Evolutionary conservation across 2,329 filamentous ascomycete genomes (phyloP), one percentile per base, ranked within the genome.

Genomic region (Huntiella abstrusa): DNA sequence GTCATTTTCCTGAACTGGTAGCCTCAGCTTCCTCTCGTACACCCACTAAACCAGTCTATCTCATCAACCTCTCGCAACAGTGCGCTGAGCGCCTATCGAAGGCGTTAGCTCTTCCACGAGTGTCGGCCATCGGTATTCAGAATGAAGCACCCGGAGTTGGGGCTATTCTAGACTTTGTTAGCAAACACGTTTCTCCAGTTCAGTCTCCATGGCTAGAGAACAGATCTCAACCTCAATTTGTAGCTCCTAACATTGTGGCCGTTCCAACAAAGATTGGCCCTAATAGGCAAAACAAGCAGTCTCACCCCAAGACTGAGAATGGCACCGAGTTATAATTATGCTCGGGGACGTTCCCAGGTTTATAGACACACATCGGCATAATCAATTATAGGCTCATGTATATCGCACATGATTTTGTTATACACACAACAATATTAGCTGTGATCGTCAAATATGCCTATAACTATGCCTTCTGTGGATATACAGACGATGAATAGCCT

Each of bases 31-130:
- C 72, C 1, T 62, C 60, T 22, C 59, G 60, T 4, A 53, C 60
- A 41, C 58, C 62, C 1, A 43, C 60, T 16, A 55, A 63, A 1
- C 60, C 65, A 3, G 72, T 70, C 7, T 68, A 71, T 16, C 65
- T 84, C 2, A 66, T 85, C 2, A 70, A 74, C 1, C 68, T 84
- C 41, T 76, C 77, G 0, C 73, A 69, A 45, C 61, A 69, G 1
- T 72, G 69, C 43, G 77, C 78, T 40, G 62, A 71, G 12, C 67
- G 68, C 10, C 59, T 85, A 12, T 71, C 71, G 41, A 58, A 62
- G 28, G 66, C 66, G 15, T 62, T 84, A 3, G 71, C 71, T 2
- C 65, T 83, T 7, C 73, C 76, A 1, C 68, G 77, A 33, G 75
- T 76, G 1, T 80, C 77, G 1, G 75, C 76, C 16, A 61, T 85